Base-by-base conservation (phyloP, 768 basidiomycete genomes). In the Rhizopogon rudus region DNA sequence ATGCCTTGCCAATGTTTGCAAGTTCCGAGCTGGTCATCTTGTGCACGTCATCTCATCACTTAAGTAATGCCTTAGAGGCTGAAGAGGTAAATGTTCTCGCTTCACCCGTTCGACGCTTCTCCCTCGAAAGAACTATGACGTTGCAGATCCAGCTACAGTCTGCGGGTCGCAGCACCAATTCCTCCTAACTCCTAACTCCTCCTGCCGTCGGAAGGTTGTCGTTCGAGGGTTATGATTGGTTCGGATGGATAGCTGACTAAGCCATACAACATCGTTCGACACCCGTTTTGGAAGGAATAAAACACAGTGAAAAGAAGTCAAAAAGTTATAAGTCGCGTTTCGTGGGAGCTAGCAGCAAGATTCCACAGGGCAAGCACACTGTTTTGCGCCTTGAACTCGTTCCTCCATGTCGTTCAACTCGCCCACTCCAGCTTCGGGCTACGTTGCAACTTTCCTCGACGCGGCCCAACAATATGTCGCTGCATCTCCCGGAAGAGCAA, bases 351-450 rank as follows among this genome's bases (percentile, higher is more conserved):
- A 5, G 7, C 39, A 20, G 40, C 25, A 35, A 42, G 33, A 43
- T 52, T 22, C 51, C 40, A 52, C 51, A 44, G 44, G 25, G 51
- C 53, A 33, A 55, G 22, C 3, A 20, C 31, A 35, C 17, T 25
- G 20, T 14, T 55, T 45, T 44, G 13, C 54, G 40, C 37, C 17
- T 51, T 51, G 22, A 31, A n/a, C 35, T 25, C 16, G 53, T 49
- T 39, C 58, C 51, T 50, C 45, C 61, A 70, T 70, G 69, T 60
- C 67, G 51, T 57, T 59, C 57, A 60, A 67, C 17, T 51, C 53
- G 45, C 62, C 65, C 41, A 40, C 55, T 54, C 60, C 67, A 40
- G 25, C 53, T 6, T 46, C 46, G 59, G 69, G 69, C 58, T 72
- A 69, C 53, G 54, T 61, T 12, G 59, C 65, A 16, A 55, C 60